phyloP scores from a whole-genome alignment of 2,329 filamentous ascomycete species.

The Fusarium sambucinum region DNA sequence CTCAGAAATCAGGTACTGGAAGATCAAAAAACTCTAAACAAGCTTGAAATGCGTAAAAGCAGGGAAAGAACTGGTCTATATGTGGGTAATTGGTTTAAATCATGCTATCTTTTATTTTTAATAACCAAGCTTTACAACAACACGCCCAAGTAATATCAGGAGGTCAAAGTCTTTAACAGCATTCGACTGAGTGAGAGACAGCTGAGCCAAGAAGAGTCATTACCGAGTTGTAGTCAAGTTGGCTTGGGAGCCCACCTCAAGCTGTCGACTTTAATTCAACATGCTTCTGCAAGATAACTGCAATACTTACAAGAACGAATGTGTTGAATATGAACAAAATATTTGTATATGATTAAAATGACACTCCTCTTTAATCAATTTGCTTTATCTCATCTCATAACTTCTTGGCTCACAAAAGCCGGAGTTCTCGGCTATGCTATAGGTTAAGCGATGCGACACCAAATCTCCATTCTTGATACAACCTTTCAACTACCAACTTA shows the following conservation, averaged over 20 bases:
- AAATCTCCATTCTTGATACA: not conserved
- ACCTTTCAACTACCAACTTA: not conserved
- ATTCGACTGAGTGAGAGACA: conserved; percentile 4
- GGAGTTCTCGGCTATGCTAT: not conserved
- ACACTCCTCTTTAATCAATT: accelerated
- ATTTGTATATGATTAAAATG: accelerated
- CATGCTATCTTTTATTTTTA: not conserved
- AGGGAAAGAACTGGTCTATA: not conserved
- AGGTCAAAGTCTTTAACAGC: not conserved
- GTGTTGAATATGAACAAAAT: not conserved
- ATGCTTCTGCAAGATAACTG: not conserved
- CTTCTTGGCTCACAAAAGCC: not conserved
- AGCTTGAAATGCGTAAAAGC: not conserved
- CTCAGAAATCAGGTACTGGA: not conserved
- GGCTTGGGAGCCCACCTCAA: conserved; percentile 5
- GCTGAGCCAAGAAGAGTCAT: not conserved
- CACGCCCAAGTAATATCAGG: not conserved
- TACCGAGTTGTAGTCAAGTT: not conserved
- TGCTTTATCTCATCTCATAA: too few species aligned
- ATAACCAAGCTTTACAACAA: not conserved
- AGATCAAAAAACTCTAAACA: not conserved
- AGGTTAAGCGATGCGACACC: not conserved
- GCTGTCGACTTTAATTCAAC: conserved; percentile 1
- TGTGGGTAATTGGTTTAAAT: not conserved
- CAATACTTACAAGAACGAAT: not conserved